Evolutionary conservation across 2,329 filamentous ascomycete genomes (phyloP).

Genomic region (Phaeosphaeria sp.): DNA sequence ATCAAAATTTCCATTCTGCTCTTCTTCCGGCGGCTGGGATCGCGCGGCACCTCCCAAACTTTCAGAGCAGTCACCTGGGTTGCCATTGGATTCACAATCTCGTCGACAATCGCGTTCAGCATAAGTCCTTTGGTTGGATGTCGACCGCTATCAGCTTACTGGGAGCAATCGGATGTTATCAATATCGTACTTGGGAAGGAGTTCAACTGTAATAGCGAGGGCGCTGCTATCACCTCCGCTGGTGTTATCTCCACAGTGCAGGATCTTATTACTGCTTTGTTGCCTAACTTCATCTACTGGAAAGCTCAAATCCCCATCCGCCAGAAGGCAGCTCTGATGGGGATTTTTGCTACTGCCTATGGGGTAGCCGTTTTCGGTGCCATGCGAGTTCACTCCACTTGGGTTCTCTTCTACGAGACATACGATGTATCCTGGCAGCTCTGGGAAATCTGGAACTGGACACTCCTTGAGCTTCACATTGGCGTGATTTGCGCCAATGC

Average conservation of each 20-base stretch:
- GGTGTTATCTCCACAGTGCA: slow-evolving; percentile 22
- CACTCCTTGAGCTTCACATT: slow-evolving; percentile 31
- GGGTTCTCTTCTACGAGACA: slow-evolving; percentile 28
- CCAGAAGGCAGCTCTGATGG: slow-evolving; percentile 29
- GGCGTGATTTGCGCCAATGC: slow-evolving; percentile 33
- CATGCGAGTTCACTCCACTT: slow-evolving; percentile 20
- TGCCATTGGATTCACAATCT: neutral
- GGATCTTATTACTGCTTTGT: slow-evolving; percentile 26
- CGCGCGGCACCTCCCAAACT: slow-evolving; percentile 16
- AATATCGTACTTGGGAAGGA: slow-evolving; percentile 6
- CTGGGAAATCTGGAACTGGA: slow-evolving; percentile 18
- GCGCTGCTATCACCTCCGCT: slow-evolving; percentile 24
- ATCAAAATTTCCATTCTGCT: slow-evolving; percentile 40
- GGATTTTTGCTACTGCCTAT: slow-evolving; percentile 31
- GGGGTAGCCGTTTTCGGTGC: slow-evolving; percentile 18
- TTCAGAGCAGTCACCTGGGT: neutral
- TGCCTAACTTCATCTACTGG: slow-evolving; percentile 33
- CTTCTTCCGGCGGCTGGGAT: slow-evolving; percentile 30
- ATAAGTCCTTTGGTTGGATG: slow-evolving; percentile 23
- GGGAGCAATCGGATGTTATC: slow-evolving; percentile 27
- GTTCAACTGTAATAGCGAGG: slow-evolving; percentile 32
- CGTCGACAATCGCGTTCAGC: neutral
- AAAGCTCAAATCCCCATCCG: slow-evolving; percentile 28
- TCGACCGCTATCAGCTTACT: slow-evolving; percentile 30
- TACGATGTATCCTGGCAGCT: slow-evolving; percentile 33